Percentiles rank a stretch among this genome's conserved stretches.
Evolutionary conservation across 352 stramenopile species (phyloP).

Genomic region (Globisporangium acanthophoron): DNA sequence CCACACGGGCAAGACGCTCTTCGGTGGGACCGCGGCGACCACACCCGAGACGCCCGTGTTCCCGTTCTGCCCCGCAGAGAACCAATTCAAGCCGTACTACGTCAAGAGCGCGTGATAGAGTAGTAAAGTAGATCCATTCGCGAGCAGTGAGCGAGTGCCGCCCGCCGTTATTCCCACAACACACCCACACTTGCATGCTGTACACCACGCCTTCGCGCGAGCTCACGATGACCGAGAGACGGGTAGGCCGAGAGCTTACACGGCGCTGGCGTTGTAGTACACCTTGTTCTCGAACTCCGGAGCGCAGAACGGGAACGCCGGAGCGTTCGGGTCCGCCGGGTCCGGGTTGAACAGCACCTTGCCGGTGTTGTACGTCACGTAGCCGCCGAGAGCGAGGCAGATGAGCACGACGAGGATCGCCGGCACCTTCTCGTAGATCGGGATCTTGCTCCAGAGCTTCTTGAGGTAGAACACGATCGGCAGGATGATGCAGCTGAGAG

Average conservation of each 20-base stretch:
- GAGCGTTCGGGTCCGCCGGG: background rate
- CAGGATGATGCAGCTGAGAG: conserved; percentile 17
- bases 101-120: no score
- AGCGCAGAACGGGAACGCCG: conserved; percentile 1
- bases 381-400: conserved; percentile 6
- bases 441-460: background rate
- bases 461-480: conserved; percentile 18
- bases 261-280: conserved; percentile 10
- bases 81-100: background rate
- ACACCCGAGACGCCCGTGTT: background rate
- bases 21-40: background rate
- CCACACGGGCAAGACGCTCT: conserved; percentile 10
- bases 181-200: no score
- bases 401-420: conserved; percentile 13
- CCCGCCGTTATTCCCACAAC: no score
- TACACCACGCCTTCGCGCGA: no score
- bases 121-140: no score
- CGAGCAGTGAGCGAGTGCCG: no score
- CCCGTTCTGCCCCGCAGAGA: background rate
- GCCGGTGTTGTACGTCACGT: conserved; percentile 12
- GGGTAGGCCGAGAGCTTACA: background rate
- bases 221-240: background rate
- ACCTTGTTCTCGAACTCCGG: background rate
- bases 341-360: conserved; percentile 9
- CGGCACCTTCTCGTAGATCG: conserved; percentile 13